Evolutionary conservation across 1,139 yeast genomes (phyloP), one percentile per base, ranked within the genome.

Genomic region (Meyerozyma smithsonii): DNA sequence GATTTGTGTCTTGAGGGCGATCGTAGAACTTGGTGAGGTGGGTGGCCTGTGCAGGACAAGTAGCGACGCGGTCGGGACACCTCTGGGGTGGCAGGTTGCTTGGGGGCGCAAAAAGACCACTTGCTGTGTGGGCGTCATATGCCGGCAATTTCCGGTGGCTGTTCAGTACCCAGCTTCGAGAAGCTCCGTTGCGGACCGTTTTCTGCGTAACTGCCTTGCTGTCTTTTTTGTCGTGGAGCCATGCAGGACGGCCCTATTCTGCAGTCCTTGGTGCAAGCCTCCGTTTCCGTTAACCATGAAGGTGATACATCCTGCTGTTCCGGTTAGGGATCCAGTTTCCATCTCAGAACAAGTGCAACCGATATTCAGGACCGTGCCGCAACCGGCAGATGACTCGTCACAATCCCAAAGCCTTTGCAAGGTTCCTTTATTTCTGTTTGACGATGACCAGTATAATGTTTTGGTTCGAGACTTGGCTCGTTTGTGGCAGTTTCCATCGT

Each of bases 401-500:
- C 14, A 26, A 2, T 12, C 12, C 12, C 10, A 12, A 14, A n/a
- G 10, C 11, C 10, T 8, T 10, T 17, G 34, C 23, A 16, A 30
- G 10, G 34, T 30, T 10, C 34, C 34, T 10, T 30, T 34, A 4
- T 21, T 21, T 21, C 14, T 14, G 28, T 23, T 24, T 11, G 28
- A 34, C 23, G 30, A 39, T 14, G 36, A 28, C 33, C 20, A 40
- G n/a, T 41, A 55, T 23, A 55, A 51, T 36, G 66, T 65, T 2
- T 52, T 70, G 33, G 38, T 65, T 3, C 59, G 60, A 39, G 62
- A 67, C 42, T 50, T 71, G 41, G 62, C 70, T 4, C 32, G 28
- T n/a, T 42, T 59, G 3, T 69, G 72, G 69, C 64, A 63, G 42
- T 70, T 54, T 42, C 74, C 75, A 1, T 69, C 75, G 2, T 64